Evolutionary conservation across 352 stramenopile genomes (phyloP).

Genomic region (Phytophthora palmivora): DNA sequence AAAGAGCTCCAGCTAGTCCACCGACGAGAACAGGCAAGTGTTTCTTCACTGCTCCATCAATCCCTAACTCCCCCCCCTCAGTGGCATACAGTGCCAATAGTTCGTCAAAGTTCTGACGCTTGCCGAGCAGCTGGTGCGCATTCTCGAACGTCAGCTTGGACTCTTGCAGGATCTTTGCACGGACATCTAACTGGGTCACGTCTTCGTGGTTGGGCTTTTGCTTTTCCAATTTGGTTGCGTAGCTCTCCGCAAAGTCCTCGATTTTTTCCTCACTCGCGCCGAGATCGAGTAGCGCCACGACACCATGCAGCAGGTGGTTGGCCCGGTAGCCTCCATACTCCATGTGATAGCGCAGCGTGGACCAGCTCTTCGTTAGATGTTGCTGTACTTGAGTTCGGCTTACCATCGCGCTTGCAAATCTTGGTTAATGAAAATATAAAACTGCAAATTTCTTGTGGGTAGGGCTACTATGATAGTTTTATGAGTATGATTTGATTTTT

Average conservation of each 20-base stretch:
- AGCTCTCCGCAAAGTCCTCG: constrained; percentile 33
- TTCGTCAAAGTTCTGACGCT: constrained; percentile 43
- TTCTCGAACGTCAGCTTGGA: constrained; percentile 33
- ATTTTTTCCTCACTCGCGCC: constrained; percentile 40
- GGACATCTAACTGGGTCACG: constrained; percentile 19
- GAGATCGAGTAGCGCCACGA: constrained; percentile 43
- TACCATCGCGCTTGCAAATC: constrained; percentile 16
- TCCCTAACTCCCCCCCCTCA: constrained; percentile 34
- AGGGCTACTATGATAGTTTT: no score
- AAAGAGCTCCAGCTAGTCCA: constrained; percentile 47
- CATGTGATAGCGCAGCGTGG: constrained; percentile 40
- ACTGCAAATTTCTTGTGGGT: no score
- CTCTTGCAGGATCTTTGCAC: constrained; percentile 14
- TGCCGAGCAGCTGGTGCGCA: constrained; percentile 28
- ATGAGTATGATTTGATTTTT: no score
- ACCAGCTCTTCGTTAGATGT: constrained; percentile 35
- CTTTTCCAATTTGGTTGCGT: constrained; percentile 39
- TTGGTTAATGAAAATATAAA: neutral
- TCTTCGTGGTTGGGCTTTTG: constrained; percentile 17
- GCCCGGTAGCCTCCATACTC: constrained; percentile 43
- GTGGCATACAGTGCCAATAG: constrained; percentile 37
- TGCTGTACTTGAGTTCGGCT: constrained; percentile 21
- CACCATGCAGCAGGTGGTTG: constrained; percentile 48
- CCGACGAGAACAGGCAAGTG: constrained; percentile 44
- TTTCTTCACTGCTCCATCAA: constrained; percentile 41